Evolutionary conservation across 2,329 filamentous ascomycete genomes (phyloP), one percentile per base, ranked within the genome.

Genomic region (Fusarium nurragi): DNA sequence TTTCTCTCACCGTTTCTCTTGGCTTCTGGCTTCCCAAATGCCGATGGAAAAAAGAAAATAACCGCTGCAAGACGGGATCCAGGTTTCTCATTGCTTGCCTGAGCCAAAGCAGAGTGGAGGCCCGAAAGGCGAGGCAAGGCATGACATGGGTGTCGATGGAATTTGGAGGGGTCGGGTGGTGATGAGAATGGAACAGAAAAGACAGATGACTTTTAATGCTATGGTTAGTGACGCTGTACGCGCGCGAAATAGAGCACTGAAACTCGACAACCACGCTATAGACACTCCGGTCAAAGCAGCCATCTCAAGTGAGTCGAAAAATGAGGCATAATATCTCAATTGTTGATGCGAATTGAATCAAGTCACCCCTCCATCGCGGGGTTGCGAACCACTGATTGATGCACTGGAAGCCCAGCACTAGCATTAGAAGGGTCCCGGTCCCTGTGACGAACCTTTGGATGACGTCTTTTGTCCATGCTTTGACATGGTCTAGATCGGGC

Each of bases 341-440:
- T 46, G 49, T 32, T 37, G 26, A 43, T 37, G 34, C 28, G 14
- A 40, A 19, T 56, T 54, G 49, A 43, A 32, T 60, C 63, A 60
- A 67, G 46, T 64, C 41, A 65, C 41, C 62, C 50, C 62, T 65
- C 62, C 30, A 60, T 55, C 61, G 62, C 55, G 61, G 61, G 61
- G 61, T 65, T 55, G 28, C 49, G 54, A 59, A 55, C 60, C 60
- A 64, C 41, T 46, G 44, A 23, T 26, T 46, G 44, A 23, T 26
- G 21, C 41, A 22, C n/a, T 54, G 19, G 21, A 32, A 41, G 40
- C 28, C 28, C 32, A 60, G 32, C 48, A 50, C 54, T 53, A 47
- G 39, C 13, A n/a, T 11, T 21, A 26, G 28, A 56, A 40, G 51
- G 48, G 48, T 59, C 51, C 54, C 37, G 34, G 37, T 37, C 49